A percentile compares a stretch with the other conserved stretches of the same genome.
Evolutionary conservation across 345 rosid genomes (phyloP).

Genomic region (Mangifera indica): DNA sequence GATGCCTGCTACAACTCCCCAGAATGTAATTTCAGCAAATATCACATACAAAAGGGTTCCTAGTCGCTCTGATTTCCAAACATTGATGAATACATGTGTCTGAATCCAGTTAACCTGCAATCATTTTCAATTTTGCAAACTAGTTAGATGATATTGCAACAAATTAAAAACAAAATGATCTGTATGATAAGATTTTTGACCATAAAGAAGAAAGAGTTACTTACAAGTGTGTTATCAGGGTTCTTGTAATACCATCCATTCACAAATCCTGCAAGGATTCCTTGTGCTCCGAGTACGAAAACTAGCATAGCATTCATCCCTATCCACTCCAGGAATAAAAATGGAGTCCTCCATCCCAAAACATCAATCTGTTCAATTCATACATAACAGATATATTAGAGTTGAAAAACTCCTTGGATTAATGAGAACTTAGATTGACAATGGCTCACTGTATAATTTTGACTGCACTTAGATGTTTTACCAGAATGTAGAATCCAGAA

Average conservation of each 20-base stretch:
- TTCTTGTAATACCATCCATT: conserved; percentile 63
- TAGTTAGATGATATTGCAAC: neutral
- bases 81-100: conserved; percentile 46
- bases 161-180: neutral
- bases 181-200: neutral
- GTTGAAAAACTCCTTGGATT: neutral
- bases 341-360: conserved; percentile 50
- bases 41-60: conserved; percentile 57
- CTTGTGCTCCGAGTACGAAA: conserved; percentile 64
- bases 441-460: neutral
- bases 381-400: neutral
- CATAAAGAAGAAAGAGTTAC: conserved; percentile 11
- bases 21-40: conserved; percentile 57
- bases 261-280: conserved; percentile 53
- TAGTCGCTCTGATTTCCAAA: conserved; percentile 52
- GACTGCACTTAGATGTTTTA: conserved; percentile 11
- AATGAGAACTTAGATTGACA: neutral
- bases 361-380: conserved; percentile 49
- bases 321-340: conserved; percentile 65
- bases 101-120: conserved; percentile 58
- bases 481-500: conserved; percentile 58
- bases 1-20: conserved; percentile 51
- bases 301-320: conserved; percentile 77
- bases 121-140: neutral
- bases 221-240: conserved; percentile 49